phyloP scores from a whole-genome alignment of 345 rosid genomes.

The Eutrema japonicum region DNA sequence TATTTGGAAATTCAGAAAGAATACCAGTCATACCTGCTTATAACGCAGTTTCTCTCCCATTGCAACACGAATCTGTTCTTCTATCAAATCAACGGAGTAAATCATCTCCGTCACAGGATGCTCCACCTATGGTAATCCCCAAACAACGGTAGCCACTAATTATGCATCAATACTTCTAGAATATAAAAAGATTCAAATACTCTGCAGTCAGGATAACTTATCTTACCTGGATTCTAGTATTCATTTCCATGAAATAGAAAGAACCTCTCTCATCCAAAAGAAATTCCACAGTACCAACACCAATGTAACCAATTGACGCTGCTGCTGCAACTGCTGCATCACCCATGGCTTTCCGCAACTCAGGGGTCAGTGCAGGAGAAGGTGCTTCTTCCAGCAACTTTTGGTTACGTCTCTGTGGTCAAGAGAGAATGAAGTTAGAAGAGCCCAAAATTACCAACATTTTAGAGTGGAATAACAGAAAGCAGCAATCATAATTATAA shows the following conservation, averaged over 20 bases:
- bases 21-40: constrained; percentile 65
- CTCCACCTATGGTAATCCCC: constrained; percentile 67
- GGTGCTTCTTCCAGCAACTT: constrained; percentile 98
- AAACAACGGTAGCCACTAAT: constrained; percentile 12
- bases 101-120: constrained; percentile 99
- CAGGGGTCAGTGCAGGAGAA: constrained; percentile 94
- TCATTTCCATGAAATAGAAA: constrained; percentile 99
- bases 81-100: constrained; percentile 93
- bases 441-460: constrained; percentile 16
- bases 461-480: background rate
- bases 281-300: constrained; percentile 97
- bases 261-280: constrained; percentile 98
- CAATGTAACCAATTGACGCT: constrained; percentile 96
- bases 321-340: constrained; percentile 99
- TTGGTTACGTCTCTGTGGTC: constrained; percentile 86
- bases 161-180: constrained; percentile 4
- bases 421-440: constrained; percentile 28
- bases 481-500: background rate
- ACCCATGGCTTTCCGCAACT: constrained; percentile 97
- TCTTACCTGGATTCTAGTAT: constrained; percentile 93
- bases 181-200: background rate
- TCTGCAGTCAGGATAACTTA: background rate
- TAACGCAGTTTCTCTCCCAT: constrained; percentile 91
- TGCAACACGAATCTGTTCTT: constrained; percentile 97
- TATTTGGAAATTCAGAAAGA: background rate